Evolutionary conservation across 257 asterid genomes (phyloP), one percentile per base, ranked within the genome.

Genomic region (Agastache rugosa): DNA sequence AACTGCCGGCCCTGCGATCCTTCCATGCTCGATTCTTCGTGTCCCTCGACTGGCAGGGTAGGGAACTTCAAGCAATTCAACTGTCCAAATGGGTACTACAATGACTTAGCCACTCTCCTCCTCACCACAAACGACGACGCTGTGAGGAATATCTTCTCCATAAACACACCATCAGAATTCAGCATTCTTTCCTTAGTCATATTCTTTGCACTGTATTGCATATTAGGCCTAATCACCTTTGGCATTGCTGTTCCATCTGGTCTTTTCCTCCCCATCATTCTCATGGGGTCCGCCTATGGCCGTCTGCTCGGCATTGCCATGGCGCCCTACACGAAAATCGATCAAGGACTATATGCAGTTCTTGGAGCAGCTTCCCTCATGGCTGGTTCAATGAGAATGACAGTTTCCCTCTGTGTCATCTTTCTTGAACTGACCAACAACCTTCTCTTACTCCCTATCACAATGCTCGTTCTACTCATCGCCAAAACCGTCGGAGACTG

Each of bases 381-480:
- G 98, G 93, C 97, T 31, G 98, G 97, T 81, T 93, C 98, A 10
- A 93, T 93, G 98, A 88, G 98, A 76, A 91, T 91, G 97, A 93
- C 96, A 0, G 97, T 93, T 61, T 93, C 97, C 11, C 87, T 91
- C 4, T 93, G 98, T 60, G 96, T 91, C 56, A 93, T 93, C 82
- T 93, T 93, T 74, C 96, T 93, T 11, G 97, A 93, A 79, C 96
- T 93, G 12, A 91, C 97, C 17, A 93, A 93, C 85, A 91, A 93
- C 80, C 98, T 93, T 47, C 90, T 93, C 62, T 80, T 93, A 68
- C 88, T 93, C 31, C 97, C 98, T 45, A 87, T 88, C 7, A 93
- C 96, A 62, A 93, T 93, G 97, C 84, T 93, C 19, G 97, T 88
- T 71, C 90, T 93, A 20, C 84, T 93, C 35, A 87, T 91, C 5